A percentile compares a stretch with the other conserved stretches of the same genome.
phyloP scores from a whole-genome alignment of 352 stramenopile genomes.

The Phytophthora europaea region DNA sequence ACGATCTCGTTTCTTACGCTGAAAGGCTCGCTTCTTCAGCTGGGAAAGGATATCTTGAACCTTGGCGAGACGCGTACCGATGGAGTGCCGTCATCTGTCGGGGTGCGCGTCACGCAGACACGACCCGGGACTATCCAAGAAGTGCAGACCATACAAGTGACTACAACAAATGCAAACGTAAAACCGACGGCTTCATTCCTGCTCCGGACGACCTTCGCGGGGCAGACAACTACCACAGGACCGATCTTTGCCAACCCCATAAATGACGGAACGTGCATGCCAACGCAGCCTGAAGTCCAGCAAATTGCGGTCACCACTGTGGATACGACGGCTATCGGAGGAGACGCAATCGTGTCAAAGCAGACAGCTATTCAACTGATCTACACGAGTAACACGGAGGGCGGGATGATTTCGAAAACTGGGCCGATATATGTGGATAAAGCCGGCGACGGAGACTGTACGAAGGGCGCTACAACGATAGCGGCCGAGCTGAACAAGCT shows the following conservation, averaged over 20 bases:
- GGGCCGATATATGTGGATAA: constrained; percentile 87
- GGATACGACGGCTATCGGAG: constrained; percentile 91
- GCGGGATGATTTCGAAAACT: constrained; percentile 65
- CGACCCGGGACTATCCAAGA: constrained; percentile 66
- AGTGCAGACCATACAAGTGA: constrained; percentile 72
- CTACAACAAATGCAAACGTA: constrained; percentile 54
- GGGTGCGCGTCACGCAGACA: constrained; percentile 54
- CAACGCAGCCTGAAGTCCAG: constrained; percentile 87
- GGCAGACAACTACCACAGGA: constrained; percentile 68
- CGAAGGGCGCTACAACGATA: constrained; percentile 67
- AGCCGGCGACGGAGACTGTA: constrained; percentile 78
- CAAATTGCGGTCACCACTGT: constrained; percentile 90
- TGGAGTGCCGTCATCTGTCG: constrained; percentile 47
- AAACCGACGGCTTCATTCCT: constrained; percentile 50
- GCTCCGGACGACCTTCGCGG: constrained; percentile 56
- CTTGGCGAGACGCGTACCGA: constrained; percentile 70
- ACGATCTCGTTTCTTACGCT: constrained; percentile 93
- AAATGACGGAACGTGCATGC: constrained; percentile 69
- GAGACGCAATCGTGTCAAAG: constrained; percentile 91
- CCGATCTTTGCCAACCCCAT: constrained; percentile 87
- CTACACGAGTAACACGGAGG: constrained; percentile 82
- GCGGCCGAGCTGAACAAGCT: constrained; percentile 60
- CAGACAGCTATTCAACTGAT: constrained; percentile 89
- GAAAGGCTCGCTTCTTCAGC: constrained; percentile 52
- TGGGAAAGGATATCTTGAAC: constrained; percentile 43